These are phyloP conservation scores for Cucumis sativus DNA, from an alignment of 306 rosid genomes.

Conservation along the genomic window Cucumber_9930_V3 NC_026661.2:9105501-9106000, in stretches of 20 bases:
- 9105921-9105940: slow-evolving; percentile 83
- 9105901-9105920: slow-evolving; percentile 81
- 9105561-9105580: slow-evolving; percentile 37
- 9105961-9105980: slow-evolving; percentile 45
- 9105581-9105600: slow-evolving; percentile 48
- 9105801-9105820: slow-evolving; percentile 63
- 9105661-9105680: slow-evolving; percentile 42
- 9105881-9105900: slow-evolving; percentile 65
- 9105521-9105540: slow-evolving; percentile 48
- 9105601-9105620: slow-evolving; percentile 66
- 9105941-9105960: slow-evolving; percentile 56
- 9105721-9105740: slow-evolving; percentile 64
- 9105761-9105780: slow-evolving; percentile 74
- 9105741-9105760: slow-evolving; percentile 70
- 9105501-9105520: slow-evolving; percentile 29
- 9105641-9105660: slow-evolving; percentile 43
- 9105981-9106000: slow-evolving; percentile 73
- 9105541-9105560: slow-evolving; percentile 39
- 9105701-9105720: slow-evolving; percentile 76
- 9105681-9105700: slow-evolving; percentile 59
- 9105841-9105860: slow-evolving; percentile 64
- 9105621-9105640: slow-evolving; percentile 39
- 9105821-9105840: slow-evolving; percentile 35
- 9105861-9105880: slow-evolving; percentile 71
- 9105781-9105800: slow-evolving; percentile 78